Evolutionary conservation across 169 alveolate genomes (phyloP).

Genomic region (Fabrea salina): DNA sequence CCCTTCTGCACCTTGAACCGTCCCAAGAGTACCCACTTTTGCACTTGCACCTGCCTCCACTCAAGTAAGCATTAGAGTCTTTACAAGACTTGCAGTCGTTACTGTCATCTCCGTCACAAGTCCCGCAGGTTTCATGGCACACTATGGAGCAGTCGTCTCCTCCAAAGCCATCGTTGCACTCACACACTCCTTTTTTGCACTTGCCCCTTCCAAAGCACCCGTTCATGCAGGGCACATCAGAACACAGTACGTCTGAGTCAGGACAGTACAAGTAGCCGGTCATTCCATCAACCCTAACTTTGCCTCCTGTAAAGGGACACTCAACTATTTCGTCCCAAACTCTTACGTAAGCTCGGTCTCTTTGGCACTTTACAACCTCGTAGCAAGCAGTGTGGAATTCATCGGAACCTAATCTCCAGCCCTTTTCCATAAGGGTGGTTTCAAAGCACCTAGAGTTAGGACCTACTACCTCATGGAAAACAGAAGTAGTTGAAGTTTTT

Average conservation of each 20-base stretch:
- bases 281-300: slow-evolving; percentile 22
- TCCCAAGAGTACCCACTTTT: no score
- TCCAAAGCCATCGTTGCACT: slow-evolving; percentile 16
- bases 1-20: no score
- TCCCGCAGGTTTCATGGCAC: not conserved
- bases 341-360: not conserved
- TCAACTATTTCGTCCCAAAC: not conserved
- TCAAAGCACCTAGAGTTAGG: slow-evolving; percentile 5
- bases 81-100: not conserved
- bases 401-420: not conserved
- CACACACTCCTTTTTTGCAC: slow-evolving; percentile 6
- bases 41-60: no score
- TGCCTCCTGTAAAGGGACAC: slow-evolving; percentile 42
- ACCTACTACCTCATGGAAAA: not conserved
- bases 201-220: slow-evolving; percentile 20
- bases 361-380: not conserved
- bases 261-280: slow-evolving; percentile 40
- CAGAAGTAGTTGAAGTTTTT: not conserved
- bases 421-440: not conserved
- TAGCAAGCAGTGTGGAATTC: not conserved
- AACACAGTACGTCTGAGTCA: slow-evolving; percentile 32
- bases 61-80: not conserved
- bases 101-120: not conserved
- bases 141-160: slow-evolving; percentile 12
- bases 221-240: slow-evolving; percentile 28